phyloP scores from a whole-genome alignment of 2,329 filamentous ascomycete species.

The Shiraia sp. region DNA sequence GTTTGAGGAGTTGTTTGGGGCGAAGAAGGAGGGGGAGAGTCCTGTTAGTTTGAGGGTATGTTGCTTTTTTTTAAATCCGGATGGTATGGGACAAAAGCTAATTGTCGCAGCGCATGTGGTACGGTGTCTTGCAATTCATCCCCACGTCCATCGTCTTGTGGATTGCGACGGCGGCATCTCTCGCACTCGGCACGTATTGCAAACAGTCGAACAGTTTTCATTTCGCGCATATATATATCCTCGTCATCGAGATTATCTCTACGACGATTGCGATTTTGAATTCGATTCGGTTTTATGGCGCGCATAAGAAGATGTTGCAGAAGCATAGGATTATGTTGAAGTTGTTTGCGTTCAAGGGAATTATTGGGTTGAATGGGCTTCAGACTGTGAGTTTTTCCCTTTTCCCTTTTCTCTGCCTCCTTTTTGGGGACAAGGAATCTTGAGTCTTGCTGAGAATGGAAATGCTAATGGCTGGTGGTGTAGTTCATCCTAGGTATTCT shows the following conservation, averaged over 20 bases:
- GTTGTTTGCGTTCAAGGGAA: conserved; percentile 37
- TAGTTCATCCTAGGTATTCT: conserved; percentile 38
- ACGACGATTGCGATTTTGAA: conserved; percentile 25
- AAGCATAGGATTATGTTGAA: conserved; percentile 34
- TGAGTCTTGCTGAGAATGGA: too few relatives aligned
- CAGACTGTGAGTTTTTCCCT: conserved; percentile 26
- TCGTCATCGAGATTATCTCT: conserved; percentile 21
- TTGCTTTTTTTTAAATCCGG: neutral
- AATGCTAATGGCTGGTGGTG: neutral
- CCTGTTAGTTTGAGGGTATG: conserved; percentile 32
- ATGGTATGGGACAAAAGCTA: neutral
- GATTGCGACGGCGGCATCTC: conserved; percentile 26
- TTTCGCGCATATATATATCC: conserved; percentile 39
- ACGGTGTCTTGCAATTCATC: conserved; percentile 38
- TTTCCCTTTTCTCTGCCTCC: neutral
- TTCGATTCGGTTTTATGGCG: conserved; percentile 29
- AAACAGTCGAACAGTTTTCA: conserved; percentile 30
- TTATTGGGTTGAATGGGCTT: conserved; percentile 34
- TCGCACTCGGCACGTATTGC: conserved; percentile 35
- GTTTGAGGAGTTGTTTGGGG: conserved; percentile 35
- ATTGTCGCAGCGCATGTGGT: conserved; percentile 31
- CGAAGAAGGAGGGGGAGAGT: conserved; percentile 18
- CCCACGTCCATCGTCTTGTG: conserved; percentile 33
- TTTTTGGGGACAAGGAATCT: too few relatives aligned
- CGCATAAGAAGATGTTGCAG: conserved; percentile 21